Evolutionary conservation across 306 rosid genomes (phyloP), one percentile per base, ranked within the genome.

Genomic region (Quercus agrifolia): DNA sequence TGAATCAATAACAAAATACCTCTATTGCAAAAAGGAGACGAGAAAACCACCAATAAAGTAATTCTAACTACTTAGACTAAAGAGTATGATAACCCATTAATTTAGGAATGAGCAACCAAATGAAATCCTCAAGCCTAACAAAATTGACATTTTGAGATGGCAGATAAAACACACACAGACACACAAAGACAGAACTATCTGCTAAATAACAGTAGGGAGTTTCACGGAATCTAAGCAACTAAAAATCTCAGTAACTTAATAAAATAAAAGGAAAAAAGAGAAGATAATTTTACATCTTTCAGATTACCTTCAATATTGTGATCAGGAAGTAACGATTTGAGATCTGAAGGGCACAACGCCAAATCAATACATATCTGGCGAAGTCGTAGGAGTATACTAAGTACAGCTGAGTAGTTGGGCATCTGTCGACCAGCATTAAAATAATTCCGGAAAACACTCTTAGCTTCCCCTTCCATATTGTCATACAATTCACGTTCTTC

Each of bases 401-500:
- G 89, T 33, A 93, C 44, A 20, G 89, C 77, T 13, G 92, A 79
- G 80, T 86, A 89, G 76, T 89, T 79, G 73, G 44, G 56, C 75
- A 83, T 68, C 41, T 84, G 2, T 79, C 77, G 49, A 11, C 68
- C 78, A 33, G 64, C 31, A 68, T 77, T 58, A 28, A 58, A 56
- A 79, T 78, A 83, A 44, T 73, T 74, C 52, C 4, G 58, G 76
- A 91, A 35, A 12, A 77, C 63, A 25, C 52, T 76, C 84, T 78
- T 86, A 51, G 84, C 85, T 58, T 81, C 80, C 27, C 61, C 86
- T 73, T 93, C 91, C 82, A 85, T 70, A 78, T 33, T 76, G 74
- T 93, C 92, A 74, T 94, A 94, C 71, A 90, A 69, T 66, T 88
- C 83, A 46, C 97, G 90, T 55, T 94, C 98, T 83, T 92, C 94